Evolutionary conservation across 305 asterid species (phyloP).

Genomic region (Fraxinus greggii): DNA sequence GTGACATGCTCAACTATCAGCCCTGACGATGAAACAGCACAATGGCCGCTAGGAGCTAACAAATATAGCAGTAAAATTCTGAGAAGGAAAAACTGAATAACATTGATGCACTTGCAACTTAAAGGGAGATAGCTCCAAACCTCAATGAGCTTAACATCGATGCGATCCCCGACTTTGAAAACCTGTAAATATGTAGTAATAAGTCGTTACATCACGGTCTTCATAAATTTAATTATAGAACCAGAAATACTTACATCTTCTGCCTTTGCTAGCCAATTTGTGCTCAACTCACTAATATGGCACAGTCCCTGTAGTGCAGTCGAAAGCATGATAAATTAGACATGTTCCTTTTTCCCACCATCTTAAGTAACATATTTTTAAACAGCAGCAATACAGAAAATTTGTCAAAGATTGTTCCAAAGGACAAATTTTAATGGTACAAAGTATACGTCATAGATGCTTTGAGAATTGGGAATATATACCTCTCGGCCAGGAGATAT

Average conservation of each 20-base stretch:
- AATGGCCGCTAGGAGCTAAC: background rate
- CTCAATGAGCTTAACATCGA: constrained; percentile 98
- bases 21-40: background rate
- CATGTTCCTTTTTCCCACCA: background rate
- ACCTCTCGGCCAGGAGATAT: constrained; percentile 97
- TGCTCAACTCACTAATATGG: constrained; percentile 92
- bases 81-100: background rate
- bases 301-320: constrained; percentile 72
- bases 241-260: constrained; percentile 70
- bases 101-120: constrained; percentile 15
- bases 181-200: constrained; percentile 45
- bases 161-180: constrained; percentile 82
- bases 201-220: constrained; percentile 20
- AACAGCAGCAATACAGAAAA: constrained; percentile 2
- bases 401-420: background rate
- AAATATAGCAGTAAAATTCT: background rate
- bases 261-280: constrained; percentile 86
- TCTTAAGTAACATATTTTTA: background rate
- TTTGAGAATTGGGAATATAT: constrained; percentile 18
- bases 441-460: constrained; percentile 18
- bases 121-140: constrained; percentile 38
- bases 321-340: constrained; percentile 2
- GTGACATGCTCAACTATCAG: constrained; percentile 8
- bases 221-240: constrained; percentile 16
- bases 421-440: background rate